phyloP scores from a whole-genome alignment of 176 grass and related monocot species.

The Leersia perrieri region DNA sequence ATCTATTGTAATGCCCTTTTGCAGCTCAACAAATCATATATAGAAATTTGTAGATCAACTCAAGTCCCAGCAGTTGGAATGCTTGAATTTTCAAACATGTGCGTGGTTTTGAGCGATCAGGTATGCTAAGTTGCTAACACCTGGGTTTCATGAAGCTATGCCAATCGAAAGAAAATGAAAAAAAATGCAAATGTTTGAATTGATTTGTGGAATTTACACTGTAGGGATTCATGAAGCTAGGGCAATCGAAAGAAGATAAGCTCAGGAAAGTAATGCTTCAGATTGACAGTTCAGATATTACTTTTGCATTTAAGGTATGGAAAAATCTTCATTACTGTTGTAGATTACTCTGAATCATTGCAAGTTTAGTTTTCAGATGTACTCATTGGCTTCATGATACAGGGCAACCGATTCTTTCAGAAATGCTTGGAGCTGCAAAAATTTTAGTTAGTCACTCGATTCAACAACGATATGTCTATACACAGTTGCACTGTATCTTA shows the following conservation, averaged over 20 bases:
- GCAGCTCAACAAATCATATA: constrained; percentile 86
- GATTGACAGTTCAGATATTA: constrained; percentile 84
- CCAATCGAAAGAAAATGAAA: constrained; percentile 26
- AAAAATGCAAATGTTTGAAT: not conserved
- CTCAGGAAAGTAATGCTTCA: constrained; percentile 68
- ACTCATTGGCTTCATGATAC: constrained; percentile 38
- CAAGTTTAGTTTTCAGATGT: constrained; percentile 2
- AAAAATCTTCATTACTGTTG: constrained; percentile 19
- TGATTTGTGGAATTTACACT: constrained; percentile 31
- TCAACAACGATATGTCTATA: not conserved
- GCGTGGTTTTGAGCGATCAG: constrained; percentile 83
- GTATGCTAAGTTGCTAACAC: constrained; percentile 46
- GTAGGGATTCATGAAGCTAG: constrained; percentile 78
- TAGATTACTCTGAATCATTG: not conserved
- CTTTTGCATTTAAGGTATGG: constrained; percentile 78
- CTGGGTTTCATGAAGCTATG: not conserved
- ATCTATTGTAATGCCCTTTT: constrained; percentile 2
- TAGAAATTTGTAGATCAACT: constrained; percentile 79
- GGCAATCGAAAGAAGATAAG: constrained; percentile 73
- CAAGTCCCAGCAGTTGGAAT: constrained; percentile 74
- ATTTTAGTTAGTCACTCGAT: constrained; percentile 4
- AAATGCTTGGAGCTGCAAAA: constrained; percentile 53
- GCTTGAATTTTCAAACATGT: constrained; percentile 86
- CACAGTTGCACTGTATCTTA: not conserved
- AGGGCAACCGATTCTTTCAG: constrained; percentile 81